phyloP scores from a whole-genome alignment of 768 basidiomycete species.

The Pleurotus tuoliensis region DNA sequence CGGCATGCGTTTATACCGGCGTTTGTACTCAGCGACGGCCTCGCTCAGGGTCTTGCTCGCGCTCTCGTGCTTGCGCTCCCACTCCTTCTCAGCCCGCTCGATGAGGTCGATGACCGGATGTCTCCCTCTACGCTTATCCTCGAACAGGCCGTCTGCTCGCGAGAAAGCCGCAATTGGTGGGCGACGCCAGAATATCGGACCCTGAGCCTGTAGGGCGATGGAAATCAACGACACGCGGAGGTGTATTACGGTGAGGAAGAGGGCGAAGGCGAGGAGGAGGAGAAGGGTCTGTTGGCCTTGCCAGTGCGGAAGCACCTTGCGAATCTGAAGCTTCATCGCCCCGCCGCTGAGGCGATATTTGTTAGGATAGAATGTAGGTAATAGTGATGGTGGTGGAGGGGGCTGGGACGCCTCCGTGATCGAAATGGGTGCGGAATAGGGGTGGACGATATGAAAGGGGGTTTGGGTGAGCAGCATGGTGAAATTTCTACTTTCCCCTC shows the following conservation, averaged over 20 bases:
- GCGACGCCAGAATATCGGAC: not conserved
- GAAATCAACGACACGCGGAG: not conserved
- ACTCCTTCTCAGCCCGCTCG: slow-evolving; percentile 63
- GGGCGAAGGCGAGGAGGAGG: not conserved
- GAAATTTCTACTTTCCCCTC: too few relatives aligned
- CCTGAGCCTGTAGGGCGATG: not conserved
- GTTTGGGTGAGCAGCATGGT: too few relatives aligned
- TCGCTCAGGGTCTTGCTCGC: slow-evolving; percentile 76
- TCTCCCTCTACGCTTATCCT: slow-evolving; percentile 33
- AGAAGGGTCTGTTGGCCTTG: not conserved
- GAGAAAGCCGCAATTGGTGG: slow-evolving; percentile 28
- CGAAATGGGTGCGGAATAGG: too few relatives aligned
- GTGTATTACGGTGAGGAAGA: not conserved
- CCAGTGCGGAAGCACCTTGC: not conserved
- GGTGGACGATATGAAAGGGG: too few relatives aligned
- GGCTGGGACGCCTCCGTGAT: too few relatives aligned
- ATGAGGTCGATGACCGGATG: slow-evolving; percentile 85
- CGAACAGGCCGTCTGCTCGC: slow-evolving; percentile 34
- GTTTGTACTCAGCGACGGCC: slow-evolving; percentile 74
- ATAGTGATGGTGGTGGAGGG: too few relatives aligned
- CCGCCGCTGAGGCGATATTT: too few relatives aligned
- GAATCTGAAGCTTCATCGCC: too few relatives aligned
- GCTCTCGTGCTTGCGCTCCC: slow-evolving; percentile 49
- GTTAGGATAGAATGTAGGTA: too few relatives aligned
- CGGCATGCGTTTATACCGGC: slow-evolving; percentile 70